Base-by-base conservation (phyloP, 2,329 filamentous ascomycete species). In the Colletotrichum cereale region DNA sequence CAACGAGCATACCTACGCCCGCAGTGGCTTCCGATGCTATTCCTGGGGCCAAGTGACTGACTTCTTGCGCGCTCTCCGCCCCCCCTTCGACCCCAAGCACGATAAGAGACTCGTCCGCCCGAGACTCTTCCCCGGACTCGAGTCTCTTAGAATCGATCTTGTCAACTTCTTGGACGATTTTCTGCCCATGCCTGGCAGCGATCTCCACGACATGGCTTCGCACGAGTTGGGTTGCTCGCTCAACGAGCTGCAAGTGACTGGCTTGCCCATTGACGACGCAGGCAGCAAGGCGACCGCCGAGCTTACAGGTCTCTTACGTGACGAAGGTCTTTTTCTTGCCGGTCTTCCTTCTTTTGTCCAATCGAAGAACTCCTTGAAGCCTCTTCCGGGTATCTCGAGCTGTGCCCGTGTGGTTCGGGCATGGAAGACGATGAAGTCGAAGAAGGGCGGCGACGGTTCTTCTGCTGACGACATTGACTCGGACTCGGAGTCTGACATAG, bases 21-120 rank as follows among this genome's bases (percentile, higher is more conserved):
- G 85, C n/a, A 82, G 83, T 29, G 86, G 86, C 24, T 88, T 89
- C 72, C 84, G 86, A 57, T 86, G 84, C 74, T 89, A 89, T 76
- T 82, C 85, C 3, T 89, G 86, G 86, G 82, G 82, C 42, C 87
- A 88, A 75, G 80, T 88, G 38, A 79, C 84, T 16, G 87, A 89
- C 75, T 89, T 88, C 66, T 78, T 89, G 29, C 79, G 82, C 62
- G 86, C 84, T 6, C 76, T 89, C 63, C 80, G 86, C n/a, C 83
- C 87, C 3, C 87, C 87, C 0, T 86, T 82, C 75, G 83, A 86
- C 66, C 85, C 86, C 7, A 73, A 76, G 36, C 78, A 80, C 55
- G 75, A 78, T 75, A 82, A 79, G 73, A 78, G 67, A 62, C 42
- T 62, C 40, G 56, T 70, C 12, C 75, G 78, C 8, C 85, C 84